Evolutionary conservation across 1,139 yeast species (phyloP).

Genomic region (Lizanozyma gosingica): DNA sequence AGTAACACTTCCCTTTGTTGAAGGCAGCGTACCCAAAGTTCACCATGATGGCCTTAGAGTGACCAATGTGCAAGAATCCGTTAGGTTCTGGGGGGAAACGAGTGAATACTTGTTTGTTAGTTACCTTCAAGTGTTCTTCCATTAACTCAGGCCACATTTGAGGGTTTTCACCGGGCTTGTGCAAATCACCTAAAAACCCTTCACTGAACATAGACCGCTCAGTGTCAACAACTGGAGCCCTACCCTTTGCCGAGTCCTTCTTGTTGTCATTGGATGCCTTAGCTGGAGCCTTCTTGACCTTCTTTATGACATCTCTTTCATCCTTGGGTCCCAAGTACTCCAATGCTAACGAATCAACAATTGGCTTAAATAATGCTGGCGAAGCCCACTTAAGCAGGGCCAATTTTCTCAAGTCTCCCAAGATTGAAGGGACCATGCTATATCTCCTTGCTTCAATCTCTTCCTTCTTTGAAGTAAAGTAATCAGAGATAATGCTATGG

Average conservation of each 20-base stretch:
- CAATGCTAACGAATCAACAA: constrained; percentile 67
- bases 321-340: constrained; percentile 86
- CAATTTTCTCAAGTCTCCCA: constrained; percentile 68
- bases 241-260: constrained; percentile 14
- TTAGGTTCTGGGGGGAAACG: constrained; percentile 99
- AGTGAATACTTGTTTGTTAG: constrained; percentile 78
- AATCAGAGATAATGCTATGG: constrained; percentile 45
- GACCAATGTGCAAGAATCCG: constrained; percentile 95
- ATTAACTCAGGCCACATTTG: constrained; percentile 81
- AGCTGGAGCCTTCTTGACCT: constrained; percentile 56
- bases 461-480: constrained; percentile 47
- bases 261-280: constrained; percentile 14
- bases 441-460: constrained; percentile 68
- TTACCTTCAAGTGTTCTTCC: constrained; percentile 67
- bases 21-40: constrained; percentile 90
- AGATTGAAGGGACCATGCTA: constrained; percentile 60
- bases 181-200: constrained; percentile 92
- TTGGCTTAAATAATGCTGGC: constrained; percentile 77
- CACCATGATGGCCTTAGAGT: constrained; percentile 94
- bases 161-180: constrained; percentile 91
- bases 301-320: constrained; percentile 80
- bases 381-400: constrained; percentile 87
- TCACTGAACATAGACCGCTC: constrained; percentile 84
- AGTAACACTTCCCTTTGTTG: constrained; percentile 77
- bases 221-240: constrained; percentile 10